Conservation (phyloP, 129 eudicot species). For the Artemisia argyi region DNA sequence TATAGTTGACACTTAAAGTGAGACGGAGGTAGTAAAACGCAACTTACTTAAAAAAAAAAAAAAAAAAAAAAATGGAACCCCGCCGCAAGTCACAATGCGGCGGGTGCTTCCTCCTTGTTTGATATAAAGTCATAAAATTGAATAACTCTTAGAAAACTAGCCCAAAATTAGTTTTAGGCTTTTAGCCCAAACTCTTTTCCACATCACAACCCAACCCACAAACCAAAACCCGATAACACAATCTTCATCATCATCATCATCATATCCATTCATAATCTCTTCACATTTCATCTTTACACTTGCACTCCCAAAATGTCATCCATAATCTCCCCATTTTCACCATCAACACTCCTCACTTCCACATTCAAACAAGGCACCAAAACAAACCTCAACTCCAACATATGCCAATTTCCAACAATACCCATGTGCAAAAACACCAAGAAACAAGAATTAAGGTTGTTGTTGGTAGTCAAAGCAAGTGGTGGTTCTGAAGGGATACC, state of each 20-base stretch:
- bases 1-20: too few relatives aligned
- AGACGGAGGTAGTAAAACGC: too few relatives aligned
- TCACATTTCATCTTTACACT: constrained; percentile 33
- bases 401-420: constrained; percentile 25
- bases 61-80: too few relatives aligned
- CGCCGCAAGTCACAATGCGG: too few relatives aligned
- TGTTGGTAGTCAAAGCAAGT: background rate
- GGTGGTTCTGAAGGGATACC: constrained; percentile 13
- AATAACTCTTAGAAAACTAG: background rate
- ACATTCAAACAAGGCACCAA: constrained; percentile 38
- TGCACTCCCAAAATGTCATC: background rate
- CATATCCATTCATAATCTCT: constrained; percentile 25
- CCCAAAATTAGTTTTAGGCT: background rate
- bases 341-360: background rate
- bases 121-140: too few relatives aligned
- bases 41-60: too few relatives aligned
- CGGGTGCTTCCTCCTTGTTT: too few relatives aligned
- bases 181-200: background rate
- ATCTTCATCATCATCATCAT: background rate
- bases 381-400: constrained; percentile 34
- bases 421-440: constrained; percentile 5
- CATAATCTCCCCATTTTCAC: background rate
- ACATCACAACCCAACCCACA: background rate
- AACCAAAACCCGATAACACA: background rate
- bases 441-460: constrained; percentile 30